A percentile compares a stretch with the other conserved stretches of the same genome.
Evolutionary conservation across 2,329 filamentous ascomycete genomes (phyloP).

Genomic region (Cercospora sojina): DNA sequence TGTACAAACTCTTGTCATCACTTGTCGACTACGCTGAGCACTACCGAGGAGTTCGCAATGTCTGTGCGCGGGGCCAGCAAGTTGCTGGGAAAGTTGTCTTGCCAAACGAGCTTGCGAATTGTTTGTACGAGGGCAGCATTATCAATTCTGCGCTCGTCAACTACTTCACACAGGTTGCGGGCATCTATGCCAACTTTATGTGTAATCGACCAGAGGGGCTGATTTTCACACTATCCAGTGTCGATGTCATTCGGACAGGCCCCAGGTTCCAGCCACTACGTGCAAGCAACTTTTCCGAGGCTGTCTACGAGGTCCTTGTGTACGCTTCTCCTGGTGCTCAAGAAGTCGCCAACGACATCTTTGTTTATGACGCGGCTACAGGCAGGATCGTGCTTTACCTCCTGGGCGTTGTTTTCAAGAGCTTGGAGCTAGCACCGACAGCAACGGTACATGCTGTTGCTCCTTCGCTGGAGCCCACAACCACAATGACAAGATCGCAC

Average conservation of each 20-base stretch:
- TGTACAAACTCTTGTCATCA: constrained; percentile 4
- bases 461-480: background rate
- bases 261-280: background rate
- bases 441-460: background rate
- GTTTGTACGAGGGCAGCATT: background rate
- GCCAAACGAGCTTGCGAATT: background rate
- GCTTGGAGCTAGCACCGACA: background rate
- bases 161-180: constrained; percentile 7
- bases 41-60: constrained; percentile 1
- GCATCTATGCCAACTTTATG: constrained; percentile 6
- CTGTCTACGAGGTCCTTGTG: constrained; percentile 5
- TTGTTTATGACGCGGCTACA: constrained; percentile 9
- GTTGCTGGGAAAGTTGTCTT: constrained; percentile 5
- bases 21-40: constrained; percentile 7
- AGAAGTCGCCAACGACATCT: constrained; percentile 5
- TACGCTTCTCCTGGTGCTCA: constrained; percentile 1
- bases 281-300: background rate
- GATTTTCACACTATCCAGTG: background rate
- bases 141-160: constrained; percentile 4
- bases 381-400: constrained; percentile 3
- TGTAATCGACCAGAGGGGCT: background rate
- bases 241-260: background rate
- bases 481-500: background rate
- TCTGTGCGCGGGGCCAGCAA: background rate
- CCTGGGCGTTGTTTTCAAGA: constrained; percentile 5